These are phyloP conservation scores for Ceriops tagal DNA, from an alignment of 345 rosid species.

Conservation along the genomic window DNA sequence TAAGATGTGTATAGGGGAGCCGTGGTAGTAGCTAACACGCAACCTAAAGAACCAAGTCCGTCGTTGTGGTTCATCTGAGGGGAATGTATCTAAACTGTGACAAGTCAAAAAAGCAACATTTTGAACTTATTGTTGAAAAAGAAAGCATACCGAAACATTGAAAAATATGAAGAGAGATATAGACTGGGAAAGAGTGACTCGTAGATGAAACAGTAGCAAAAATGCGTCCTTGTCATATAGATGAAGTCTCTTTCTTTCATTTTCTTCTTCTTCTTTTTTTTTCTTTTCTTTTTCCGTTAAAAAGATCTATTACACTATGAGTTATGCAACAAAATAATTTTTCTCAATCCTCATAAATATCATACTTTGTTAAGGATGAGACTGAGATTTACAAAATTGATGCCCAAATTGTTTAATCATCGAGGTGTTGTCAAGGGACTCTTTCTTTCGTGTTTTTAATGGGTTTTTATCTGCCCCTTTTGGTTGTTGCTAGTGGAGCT, in stretches of 20 bases:
- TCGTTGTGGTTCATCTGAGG: background rate
- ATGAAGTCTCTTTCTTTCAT: background rate
- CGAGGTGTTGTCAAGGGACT: no score
- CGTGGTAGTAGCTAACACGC: slow-evolving; percentile 9
- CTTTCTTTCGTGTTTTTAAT: background rate
- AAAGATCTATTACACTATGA: no score
- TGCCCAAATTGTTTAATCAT: no score
- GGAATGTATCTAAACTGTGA: no score
- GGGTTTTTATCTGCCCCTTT: background rate
- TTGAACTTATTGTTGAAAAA: background rate
- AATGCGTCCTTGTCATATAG: background rate
- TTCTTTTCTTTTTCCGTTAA: background rate
- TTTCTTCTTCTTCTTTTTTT: no score
- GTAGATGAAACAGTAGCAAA: background rate
- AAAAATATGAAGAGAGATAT: no score
- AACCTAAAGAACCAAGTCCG: background rate
- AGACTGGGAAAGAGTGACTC: background rate
- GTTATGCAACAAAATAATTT: no score
- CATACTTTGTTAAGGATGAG: no score
- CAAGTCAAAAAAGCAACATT: slow-evolving; percentile 5
- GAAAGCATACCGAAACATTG: background rate
- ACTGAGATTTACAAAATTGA: no score
- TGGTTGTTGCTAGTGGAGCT: slow-evolving; percentile 4
- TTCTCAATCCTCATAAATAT: no score
- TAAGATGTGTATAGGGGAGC: background rate